Base-by-base conservation (phyloP, 2,329 filamentous ascomycete species). In the Botrytis cinerea region DNA sequence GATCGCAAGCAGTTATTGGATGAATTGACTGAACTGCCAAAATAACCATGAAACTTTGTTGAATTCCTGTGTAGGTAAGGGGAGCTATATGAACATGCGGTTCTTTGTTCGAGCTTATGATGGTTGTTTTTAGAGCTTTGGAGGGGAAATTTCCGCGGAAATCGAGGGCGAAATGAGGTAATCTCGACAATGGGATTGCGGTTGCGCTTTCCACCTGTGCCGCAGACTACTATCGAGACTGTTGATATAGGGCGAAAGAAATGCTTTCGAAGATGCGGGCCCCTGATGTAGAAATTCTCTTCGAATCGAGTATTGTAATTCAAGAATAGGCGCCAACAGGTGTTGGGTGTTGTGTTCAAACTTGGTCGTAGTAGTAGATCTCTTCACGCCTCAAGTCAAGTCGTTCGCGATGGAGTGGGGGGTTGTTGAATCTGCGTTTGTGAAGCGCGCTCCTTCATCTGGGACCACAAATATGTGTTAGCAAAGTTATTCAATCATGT, bases 131-230 rank as follows among this genome's bases (percentile, higher is more conserved):
- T 59, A 54, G n/a, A 43, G 60, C 28, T 43, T 57, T 28, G 59
- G 57, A 51, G 69, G 57, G 69, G 69, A 64, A 64, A 66, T n/a
- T n/a, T 38, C 54, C 46, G 35, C 62, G 5, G 40, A 32, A 25
- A 51, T 48, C 32, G 57, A 60, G 68, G 71, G 46, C 61, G 71
- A 68, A 72, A 72, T 72, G 71, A 72, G 70, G 63, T 68, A 68
- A 72, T 72, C 71, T 68, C 40, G 54, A 68, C 25, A 59, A 72
- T 64, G 51, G 40, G 51, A 32, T 40, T 60, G 32, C 40, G 64
- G 28, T 68, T 72, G 70, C 62, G 62, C 62, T 68, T 40, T 38
- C 51, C 57, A 60, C 22, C 46, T 54, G n/a, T 72, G 62, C 62
- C 62, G 51, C 45, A 72, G 51, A 48, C 25, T n/a, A n/a, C 48